Evolutionary conservation across 2,329 filamentous ascomycete genomes (phyloP).

Genomic region (Colletotrichum coccodes): DNA sequence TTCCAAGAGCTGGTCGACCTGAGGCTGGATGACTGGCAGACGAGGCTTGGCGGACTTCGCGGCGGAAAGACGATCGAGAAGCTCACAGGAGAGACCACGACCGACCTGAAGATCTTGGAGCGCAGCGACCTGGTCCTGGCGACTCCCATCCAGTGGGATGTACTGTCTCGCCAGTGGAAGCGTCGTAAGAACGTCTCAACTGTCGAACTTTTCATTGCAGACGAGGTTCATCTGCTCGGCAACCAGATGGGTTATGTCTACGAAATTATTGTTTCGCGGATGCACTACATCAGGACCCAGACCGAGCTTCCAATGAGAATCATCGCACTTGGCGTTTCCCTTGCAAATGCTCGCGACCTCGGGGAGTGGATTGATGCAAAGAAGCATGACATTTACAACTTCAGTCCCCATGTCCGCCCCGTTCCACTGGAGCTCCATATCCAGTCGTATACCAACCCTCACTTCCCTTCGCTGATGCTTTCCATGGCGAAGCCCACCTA

Average conservation of each 20-base stretch:
- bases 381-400: conserved; percentile 99
- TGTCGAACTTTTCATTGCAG: conserved; percentile 91
- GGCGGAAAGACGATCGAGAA: conserved; percentile 93
- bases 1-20: conserved; percentile 93
- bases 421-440: conserved; percentile 93
- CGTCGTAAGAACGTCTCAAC: conserved; percentile 94
- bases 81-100: conserved; percentile 90
- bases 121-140: conserved; percentile 90
- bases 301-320: conserved; percentile 87
- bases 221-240: conserved; percentile 93
- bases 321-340: conserved; percentile 87
- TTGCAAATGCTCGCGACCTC: conserved; percentile 92
- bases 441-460: conserved; percentile 94
- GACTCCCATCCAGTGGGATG: conserved; percentile 95
- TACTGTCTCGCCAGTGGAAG: conserved; percentile 95
- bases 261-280: conserved; percentile 95
- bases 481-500: conserved; percentile 98
- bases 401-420: conserved; percentile 90
- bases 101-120: conserved; percentile 89
- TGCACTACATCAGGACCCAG: conserved; percentile 94
- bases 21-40: conserved; percentile 85
- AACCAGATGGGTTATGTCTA: conserved; percentile 89
- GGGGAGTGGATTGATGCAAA: conserved; percentile 98
- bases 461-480: conserved; percentile 98
- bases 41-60: conserved; percentile 75